A percentile compares a stretch with the other conserved stretches of the same genome.
Evolutionary conservation across 1,284 basidiomycete genomes (phyloP).

Genomic region (Microbotryomycetes sp.): DNA sequence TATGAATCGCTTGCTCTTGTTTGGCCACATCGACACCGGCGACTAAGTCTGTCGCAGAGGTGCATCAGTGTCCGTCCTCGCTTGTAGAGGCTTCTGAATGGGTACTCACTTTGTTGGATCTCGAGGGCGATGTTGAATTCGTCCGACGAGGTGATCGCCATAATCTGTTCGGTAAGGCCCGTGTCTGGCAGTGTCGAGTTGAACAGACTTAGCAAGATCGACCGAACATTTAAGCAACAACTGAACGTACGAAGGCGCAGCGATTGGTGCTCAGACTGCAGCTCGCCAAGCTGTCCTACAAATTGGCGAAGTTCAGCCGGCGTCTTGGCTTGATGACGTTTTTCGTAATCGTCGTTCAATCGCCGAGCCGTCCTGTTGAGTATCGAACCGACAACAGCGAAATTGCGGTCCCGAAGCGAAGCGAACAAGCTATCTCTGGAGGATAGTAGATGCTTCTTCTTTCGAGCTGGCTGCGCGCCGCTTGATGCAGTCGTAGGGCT

Average conservation of each 20-base stretch:
- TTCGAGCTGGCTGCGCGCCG: constrained; percentile 44
- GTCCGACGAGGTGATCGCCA: constrained; percentile 76
- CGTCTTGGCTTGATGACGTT: constrained; percentile 66
- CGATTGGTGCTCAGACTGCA: constrained; percentile 85
- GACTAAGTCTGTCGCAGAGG: constrained; percentile 62
- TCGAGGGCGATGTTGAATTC: constrained; percentile 87
- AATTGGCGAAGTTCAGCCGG: constrained; percentile 89
- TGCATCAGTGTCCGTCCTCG: not conserved
- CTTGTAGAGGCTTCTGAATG: not conserved
- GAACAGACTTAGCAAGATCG: constrained; percentile 7
- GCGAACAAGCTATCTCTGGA: constrained; percentile 72
- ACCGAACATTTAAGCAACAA: too few species aligned
- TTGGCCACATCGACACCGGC: constrained; percentile 74
- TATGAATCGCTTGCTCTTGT: constrained; percentile 76
- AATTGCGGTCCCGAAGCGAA: constrained; percentile 86
- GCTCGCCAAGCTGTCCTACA: constrained; percentile 83
- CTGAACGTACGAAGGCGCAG: constrained; percentile 67
- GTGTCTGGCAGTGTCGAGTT: constrained; percentile 58
- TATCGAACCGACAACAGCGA: constrained; percentile 80
- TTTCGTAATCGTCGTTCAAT: constrained; percentile 87
- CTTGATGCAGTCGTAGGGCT: constrained; percentile 75
- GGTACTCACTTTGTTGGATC: constrained; percentile 79
- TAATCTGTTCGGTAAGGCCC: constrained; percentile 81
- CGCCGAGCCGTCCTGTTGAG: constrained; percentile 75
- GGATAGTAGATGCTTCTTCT: constrained; percentile 46